Conservation (phyloP, 1,284 basidiomycete genomes). For the Moniliella sp. region DNA sequence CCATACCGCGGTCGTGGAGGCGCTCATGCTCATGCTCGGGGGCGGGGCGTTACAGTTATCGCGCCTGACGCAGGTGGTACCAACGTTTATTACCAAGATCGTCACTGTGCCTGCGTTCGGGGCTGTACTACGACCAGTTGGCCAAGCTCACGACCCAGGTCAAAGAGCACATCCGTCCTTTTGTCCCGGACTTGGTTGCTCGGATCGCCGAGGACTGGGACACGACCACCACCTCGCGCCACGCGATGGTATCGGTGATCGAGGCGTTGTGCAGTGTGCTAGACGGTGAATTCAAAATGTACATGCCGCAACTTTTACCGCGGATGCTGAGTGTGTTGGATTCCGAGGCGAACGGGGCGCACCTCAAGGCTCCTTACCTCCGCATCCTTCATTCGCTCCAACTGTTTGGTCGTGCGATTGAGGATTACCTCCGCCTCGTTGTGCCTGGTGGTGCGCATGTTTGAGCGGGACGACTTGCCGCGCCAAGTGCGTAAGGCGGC, state of each 20-base stretch:
- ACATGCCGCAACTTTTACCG: conserved; percentile 75
- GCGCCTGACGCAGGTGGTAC: conserved; percentile 81
- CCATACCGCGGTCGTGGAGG: conserved; percentile 72
- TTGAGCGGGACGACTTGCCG: conserved; percentile 61
- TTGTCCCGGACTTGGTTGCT: conserved; percentile 29
- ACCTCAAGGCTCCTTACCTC: conserved; percentile 49
- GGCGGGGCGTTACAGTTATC: conserved; percentile 86
- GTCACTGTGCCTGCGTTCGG: no score
- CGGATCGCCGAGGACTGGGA: conserved; percentile 32
- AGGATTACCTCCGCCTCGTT: conserved; percentile 90
- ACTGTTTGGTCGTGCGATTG: conserved; percentile 84
- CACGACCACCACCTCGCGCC: conserved; percentile 52
- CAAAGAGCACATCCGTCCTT: conserved; percentile 83
- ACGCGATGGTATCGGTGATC: conserved; percentile 76
- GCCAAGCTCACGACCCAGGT: conserved; percentile 88
- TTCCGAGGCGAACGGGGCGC: conserved; percentile 22
- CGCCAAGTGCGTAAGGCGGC: conserved; percentile 62
- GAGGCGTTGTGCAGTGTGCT: conserved; percentile 85
- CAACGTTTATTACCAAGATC: no score
- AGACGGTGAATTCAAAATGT: conserved; percentile 92
- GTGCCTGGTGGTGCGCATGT: conserved; percentile 84
- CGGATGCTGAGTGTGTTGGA: conserved; percentile 62
- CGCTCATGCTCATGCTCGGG: conserved; percentile 97
- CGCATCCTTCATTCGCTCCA: conserved; percentile 79
- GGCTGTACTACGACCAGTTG: conserved; percentile 86